Base-by-base conservation (phyloP, 495 filamentous ascomycete species). In the Apiosordaria backusii region DNA sequence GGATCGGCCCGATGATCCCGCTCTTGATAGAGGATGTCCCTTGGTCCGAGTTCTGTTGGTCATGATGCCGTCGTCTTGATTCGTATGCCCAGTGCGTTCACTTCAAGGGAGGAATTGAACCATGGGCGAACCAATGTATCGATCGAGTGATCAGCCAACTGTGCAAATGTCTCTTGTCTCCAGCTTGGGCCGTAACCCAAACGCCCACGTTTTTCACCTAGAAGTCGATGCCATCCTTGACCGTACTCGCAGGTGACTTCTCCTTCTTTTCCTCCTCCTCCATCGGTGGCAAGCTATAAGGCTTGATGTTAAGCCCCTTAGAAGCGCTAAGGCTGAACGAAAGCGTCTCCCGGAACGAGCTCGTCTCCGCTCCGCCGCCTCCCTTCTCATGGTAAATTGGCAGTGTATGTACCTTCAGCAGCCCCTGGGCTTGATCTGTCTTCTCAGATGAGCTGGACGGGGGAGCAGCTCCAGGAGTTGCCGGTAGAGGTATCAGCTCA, bases 371-470 rank as follows among this genome's bases (percentile, higher is more conserved):
- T 15, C 90, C 89, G 5, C 92, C 92, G 1, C 87, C 87, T 7
- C 95, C 94, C 68, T 89, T 92, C 76, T 97, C 95, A 53, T 92
- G 90, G 62, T 90, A 85, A 3, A 97, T 84, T 1, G 96, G 94
- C 35, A 98, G 78, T 23, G 86, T 86, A 78, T 96, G 90, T 3
- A 93, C 84, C 65, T 87, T 91, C 21, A 98, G 74, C 78, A 98
- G 84, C 0, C 95, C 95, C 70, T 97, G 94, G 3, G 91, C 88
- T 45, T 88, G 86, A 61, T 97, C 92, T 60, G 81, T 59, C 79
- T 86, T 66, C 77, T 86, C 67, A 70, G 75, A 61, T 73, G 57
- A 62, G 1, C 63, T 52, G 1, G 50, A 23, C 13, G 70, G 70
- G 9, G 85, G 82, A 59, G 83, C 80, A 15, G 87, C 79, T 52